phyloP scores from a whole-genome alignment of 1,284 basidiomycete genomes.

The Phlebopus sp. region DNA sequence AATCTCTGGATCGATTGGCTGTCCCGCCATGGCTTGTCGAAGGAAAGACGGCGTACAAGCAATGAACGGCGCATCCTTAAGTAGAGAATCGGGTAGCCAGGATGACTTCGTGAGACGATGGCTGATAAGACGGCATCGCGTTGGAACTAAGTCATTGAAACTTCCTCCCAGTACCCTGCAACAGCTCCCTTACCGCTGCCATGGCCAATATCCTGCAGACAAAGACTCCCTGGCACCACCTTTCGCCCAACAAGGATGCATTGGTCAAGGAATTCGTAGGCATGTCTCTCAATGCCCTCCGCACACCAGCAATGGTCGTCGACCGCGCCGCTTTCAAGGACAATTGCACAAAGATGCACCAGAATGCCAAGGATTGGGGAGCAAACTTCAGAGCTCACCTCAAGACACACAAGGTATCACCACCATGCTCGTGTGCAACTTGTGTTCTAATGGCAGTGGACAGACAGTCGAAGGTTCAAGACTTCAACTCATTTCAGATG shows the following conservation, averaged over 20 bases:
- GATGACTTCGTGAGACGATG: slow-evolving; percentile 1
- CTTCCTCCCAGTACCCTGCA: not conserved
- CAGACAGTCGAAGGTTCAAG: slow-evolving; percentile 73
- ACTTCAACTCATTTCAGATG: slow-evolving; percentile 60
- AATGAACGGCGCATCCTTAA: slow-evolving; percentile 11
- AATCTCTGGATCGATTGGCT: slow-evolving; percentile 42
- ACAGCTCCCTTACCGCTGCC: not conserved
- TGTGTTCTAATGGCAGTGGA: slow-evolving; percentile 9
- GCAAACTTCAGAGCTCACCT: slow-evolving; percentile 78
- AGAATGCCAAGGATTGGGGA: slow-evolving; percentile 59
- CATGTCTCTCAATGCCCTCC: slow-evolving; percentile 53
- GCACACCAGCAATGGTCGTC: slow-evolving; percentile 79
- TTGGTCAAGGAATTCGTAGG: slow-evolving; percentile 62
- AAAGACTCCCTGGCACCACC: slow-evolving; percentile 46
- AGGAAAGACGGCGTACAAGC: not conserved
- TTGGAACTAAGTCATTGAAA: not conserved
- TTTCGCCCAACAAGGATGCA: slow-evolving; percentile 49
- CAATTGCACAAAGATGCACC: slow-evolving; percentile 75
- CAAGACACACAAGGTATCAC: slow-evolving; percentile 74
- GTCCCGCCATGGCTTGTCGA: slow-evolving; percentile 16
- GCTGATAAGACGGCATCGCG: not conserved
- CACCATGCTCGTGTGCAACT: not conserved
- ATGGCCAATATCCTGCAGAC: slow-evolving; percentile 41
- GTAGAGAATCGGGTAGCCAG: slow-evolving; percentile 4
- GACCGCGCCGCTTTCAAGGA: slow-evolving; percentile 66